Base-by-base conservation (phyloP, 768 basidiomycete species). In the Wakefieldia striispora region DNA sequence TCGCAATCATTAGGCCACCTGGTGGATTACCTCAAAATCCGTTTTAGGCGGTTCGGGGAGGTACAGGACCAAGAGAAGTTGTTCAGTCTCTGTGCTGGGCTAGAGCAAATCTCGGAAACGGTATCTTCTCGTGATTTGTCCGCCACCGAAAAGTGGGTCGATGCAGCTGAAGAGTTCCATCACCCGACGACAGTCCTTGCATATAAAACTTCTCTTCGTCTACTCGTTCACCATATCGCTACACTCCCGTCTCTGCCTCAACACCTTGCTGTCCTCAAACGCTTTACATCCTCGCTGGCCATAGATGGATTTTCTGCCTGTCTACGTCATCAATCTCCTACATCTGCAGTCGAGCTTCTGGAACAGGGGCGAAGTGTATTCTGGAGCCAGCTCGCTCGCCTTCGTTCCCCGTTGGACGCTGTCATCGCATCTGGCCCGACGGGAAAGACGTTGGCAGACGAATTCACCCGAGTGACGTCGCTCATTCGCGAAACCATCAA, bases 11-110 rank as follows among this genome's bases (percentile, higher is more conserved):
- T 26, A 12, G 24, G 20, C 19, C 21, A 17, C 12, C 34, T 45
- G 7, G 35, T 35, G 6, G 11, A n/a, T 16, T 36, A 20, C 44
- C 34, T 90, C 6, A 27, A 27, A 6, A 27, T 8, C 9, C 27
- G 27, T 8, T 27, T 27, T 27, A 11, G 5, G 10, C 27, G 6
- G 27, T 8, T 27, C 27, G 9, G 27, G 27, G 27, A 27, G 27
- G 27, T 27, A 11, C 27, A 19, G 4, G 45, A 47, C 26, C 29
- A 43, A 2, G 12, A 50, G 10, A 45, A 52, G 8, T 8, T 11
- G 14, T 47, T 50, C 13, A 9, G 6, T 40, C 23, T 54, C 5
- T 55, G 27, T 10, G 31, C 42, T 3, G 34, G 50, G 24, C 36
- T 57, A 9, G 4, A 23, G 5, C 3, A 45, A 2, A 4, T 34